phyloP scores from a whole-genome alignment of 2,329 filamentous ascomycete genomes.

The Lachnellula arida region DNA sequence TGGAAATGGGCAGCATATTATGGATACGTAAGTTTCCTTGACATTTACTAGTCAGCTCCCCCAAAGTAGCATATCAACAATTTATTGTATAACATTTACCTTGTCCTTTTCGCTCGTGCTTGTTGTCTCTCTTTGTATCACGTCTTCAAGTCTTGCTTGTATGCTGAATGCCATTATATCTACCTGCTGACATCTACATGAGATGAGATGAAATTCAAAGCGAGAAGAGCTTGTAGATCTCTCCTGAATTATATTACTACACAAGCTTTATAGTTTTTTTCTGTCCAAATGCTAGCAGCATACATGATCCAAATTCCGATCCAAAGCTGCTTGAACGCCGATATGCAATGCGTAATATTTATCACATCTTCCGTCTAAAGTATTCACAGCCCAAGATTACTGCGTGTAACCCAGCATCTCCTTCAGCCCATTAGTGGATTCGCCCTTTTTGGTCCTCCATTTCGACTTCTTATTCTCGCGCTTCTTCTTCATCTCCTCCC shows the following conservation, averaged over 20 bases:
- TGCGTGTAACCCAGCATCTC: conserved; percentile 29
- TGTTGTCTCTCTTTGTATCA: too few species aligned
- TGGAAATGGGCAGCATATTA: too few species aligned
- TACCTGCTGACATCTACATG: too few species aligned
- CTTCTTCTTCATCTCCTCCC: conserved; percentile 67
- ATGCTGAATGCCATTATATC: too few species aligned
- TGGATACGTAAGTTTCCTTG: too few species aligned
- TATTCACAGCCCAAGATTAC: conserved; percentile 20
- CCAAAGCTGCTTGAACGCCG: conserved; percentile 26
- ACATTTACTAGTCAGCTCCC: too few species aligned
- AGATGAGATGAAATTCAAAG: too few species aligned
- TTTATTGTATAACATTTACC: too few species aligned
- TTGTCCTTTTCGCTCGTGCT: too few species aligned
- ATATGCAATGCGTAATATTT: conserved; percentile 20
- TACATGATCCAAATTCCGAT: conserved; percentile 15
- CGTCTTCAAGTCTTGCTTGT: too few species aligned
- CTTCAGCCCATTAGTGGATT: conserved; percentile 26
- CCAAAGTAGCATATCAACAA: too few species aligned
- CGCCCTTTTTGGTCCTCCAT: conserved; percentile 57
- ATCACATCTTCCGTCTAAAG: conserved; percentile 10
- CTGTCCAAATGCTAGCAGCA: conserved; percentile 1
- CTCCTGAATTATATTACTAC: conserved; percentile 12
- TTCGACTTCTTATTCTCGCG: conserved; percentile 62
- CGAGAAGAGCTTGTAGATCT: too few species aligned
- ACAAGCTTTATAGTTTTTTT: conserved; percentile 7